Evolutionary conservation across 108 stramenopile genomes (phyloP), one percentile per base, ranked within the genome.

Genomic region (Cyclostephanos invisitatus): DNA sequence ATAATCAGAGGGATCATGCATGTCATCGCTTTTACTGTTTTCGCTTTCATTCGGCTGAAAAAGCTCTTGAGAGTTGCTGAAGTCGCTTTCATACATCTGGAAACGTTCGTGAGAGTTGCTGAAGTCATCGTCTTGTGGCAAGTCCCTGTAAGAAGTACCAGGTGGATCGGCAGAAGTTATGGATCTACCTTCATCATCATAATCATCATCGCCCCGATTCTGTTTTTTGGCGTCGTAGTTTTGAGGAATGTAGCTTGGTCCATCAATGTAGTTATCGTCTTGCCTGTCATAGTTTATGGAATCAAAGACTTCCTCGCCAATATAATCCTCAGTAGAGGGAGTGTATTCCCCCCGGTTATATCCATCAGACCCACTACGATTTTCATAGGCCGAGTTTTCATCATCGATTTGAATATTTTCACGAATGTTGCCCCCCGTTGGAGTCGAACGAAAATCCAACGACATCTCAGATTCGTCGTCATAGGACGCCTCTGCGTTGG

Each of bases 81-180:
- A 75, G 17, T 68, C 62, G n/a, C n/a, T n/a, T 59, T 59, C 58
- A 35, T 32, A 59, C 29, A 37, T 17, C 8, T 59, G 11, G 29
- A 59, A 59, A 15, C 15, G 29, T 59, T 17, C 29, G 10, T 27
- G 29, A 18, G 58, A 59, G 40, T 61, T 24, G n/a, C 40, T 53
- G 44, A 67, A 75, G 17, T 68, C 62, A 10, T 68, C 54, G 15
- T 38, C 64, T 47, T 67, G 61, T 38, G 60, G 67, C 38, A 68
- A 62, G 68, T 68, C 74, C 5, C 74, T 58, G 42, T 67, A 75
- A 7, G 57, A 60, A 51, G 42, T 54, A 27, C 74, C 74, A 21
- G 74, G 74, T 2, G 74, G 74, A 54, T 75, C 74, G 2, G 67
- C 74, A 63, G 62, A 63, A 47, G 68, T 68, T 27, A 68, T 54